Evolutionary conservation across 441 rosid genomes (phyloP), one percentile per base, ranked within the genome.

Genomic region (Rhodomyrtus psidioides): DNA sequence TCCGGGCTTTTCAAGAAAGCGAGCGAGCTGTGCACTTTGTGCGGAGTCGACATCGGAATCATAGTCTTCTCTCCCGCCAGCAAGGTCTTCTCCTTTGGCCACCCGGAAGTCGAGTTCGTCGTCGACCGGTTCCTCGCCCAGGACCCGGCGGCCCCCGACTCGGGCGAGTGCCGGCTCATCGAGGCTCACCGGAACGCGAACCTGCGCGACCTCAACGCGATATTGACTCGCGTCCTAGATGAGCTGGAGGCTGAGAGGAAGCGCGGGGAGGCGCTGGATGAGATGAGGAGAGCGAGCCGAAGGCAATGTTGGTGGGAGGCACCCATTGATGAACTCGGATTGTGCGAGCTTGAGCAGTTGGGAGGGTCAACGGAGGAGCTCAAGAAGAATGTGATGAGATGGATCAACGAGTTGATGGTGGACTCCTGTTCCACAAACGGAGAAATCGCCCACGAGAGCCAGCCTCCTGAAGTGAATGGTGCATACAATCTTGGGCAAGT

Each of bases 231-330:
- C 39, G 74, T 58, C 6, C 55, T 81, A n/a, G 83, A 81, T 56
- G 75, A 85, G 83, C 83, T 85, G 76, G 87, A 85, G 56, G 74
- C 9, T 12, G 87, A 85, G 75, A 85, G 75, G 84, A 81, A 27
- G 81, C 84, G 81, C 8, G 84, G 87, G 79, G 87, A 82, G 84
- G 87, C 60, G 84, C 81, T 85, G 49, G 84, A 85, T 27, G 70
- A 60, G 51, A 42, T 53, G 60, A 54, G 16, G 59, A 53, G 39
- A 14, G 65, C 9, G 75, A 39, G 83, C 39, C 57, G 54, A 49
- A 58, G 53, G 49, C 81, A 53, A 74, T 51, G 42, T 21, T 82
- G 87, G 87, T 85, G 87, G 87, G 84, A 82, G 84, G 53, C 53
- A 5, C 87, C 87, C 46, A 57, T 57, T 19, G 83, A 85, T 5